Evolutionary conservation across 2,329 filamentous ascomycete genomes (phyloP).

Genomic region (Colletotrichum liriopes): DNA sequence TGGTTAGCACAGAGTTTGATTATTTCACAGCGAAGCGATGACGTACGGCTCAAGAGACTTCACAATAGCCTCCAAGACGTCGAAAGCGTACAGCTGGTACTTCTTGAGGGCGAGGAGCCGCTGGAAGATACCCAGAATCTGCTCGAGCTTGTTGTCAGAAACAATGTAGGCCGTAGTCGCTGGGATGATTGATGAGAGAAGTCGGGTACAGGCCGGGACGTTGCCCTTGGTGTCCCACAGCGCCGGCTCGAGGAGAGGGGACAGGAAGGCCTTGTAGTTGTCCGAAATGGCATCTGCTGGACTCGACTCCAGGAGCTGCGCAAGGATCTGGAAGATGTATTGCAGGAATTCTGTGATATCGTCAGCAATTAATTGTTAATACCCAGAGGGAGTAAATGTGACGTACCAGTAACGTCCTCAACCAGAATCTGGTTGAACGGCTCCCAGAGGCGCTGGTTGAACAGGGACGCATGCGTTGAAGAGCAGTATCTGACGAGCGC

Average conservation of each 20-base stretch:
- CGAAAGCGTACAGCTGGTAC: constrained; percentile 89
- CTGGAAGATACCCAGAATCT: constrained; percentile 96
- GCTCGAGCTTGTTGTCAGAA: constrained; percentile 85
- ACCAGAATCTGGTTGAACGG: constrained; percentile 86
- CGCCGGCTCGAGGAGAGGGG: constrained; percentile 82
- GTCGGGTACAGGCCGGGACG: constrained; percentile 88
- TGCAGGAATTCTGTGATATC: constrained; percentile 84
- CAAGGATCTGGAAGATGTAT: constrained; percentile 96
- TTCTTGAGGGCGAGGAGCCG: constrained; percentile 86
- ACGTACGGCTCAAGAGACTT: constrained; percentile 80
- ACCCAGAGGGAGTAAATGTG: constrained; percentile 40
- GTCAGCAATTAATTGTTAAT: constrained; percentile 49
- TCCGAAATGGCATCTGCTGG: constrained; percentile 83
- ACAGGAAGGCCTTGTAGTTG: constrained; percentile 85
- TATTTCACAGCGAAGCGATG: neutral
- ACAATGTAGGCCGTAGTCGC: constrained; percentile 82
- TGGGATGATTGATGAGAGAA: constrained; percentile 87
- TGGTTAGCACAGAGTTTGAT: constrained; percentile 17
- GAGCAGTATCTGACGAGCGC: constrained; percentile 86
- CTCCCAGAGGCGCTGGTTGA: constrained; percentile 86
- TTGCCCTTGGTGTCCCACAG: constrained; percentile 96
- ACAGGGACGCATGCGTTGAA: constrained; percentile 75
- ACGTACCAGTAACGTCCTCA: constrained; percentile 82
- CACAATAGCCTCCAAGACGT: constrained; percentile 87
- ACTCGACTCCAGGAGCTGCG: constrained; percentile 90